Evolutionary conservation across 2,329 filamentous ascomycete species (phyloP).

Genomic region (Xylaria sp.): DNA sequence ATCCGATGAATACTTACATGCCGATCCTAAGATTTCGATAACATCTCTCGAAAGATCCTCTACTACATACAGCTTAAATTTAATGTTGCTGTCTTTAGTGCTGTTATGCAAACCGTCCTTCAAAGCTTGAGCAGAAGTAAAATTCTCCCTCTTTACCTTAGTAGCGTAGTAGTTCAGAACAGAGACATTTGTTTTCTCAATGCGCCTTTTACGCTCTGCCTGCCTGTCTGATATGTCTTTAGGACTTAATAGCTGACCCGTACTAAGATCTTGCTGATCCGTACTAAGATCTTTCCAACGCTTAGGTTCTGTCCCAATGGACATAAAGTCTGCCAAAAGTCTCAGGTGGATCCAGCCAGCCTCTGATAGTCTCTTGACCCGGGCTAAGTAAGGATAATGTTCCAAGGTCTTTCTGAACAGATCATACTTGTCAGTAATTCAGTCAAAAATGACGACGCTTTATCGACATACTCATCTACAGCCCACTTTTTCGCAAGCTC

Average conservation of each 20-base stretch:
- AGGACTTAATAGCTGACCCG: background rate
- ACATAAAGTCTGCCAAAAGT: constrained; percentile 40
- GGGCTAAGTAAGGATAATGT: constrained; percentile 27
- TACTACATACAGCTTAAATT: constrained; percentile 39
- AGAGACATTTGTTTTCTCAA: constrained; percentile 34
- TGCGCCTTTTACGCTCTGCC: constrained; percentile 18
- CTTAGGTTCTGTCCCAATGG: constrained; percentile 38
- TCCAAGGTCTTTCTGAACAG: constrained; percentile 7
- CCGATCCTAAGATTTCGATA: constrained; percentile 38
- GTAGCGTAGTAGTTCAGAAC: constrained; percentile 33
- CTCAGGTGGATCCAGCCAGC: constrained; percentile 36
- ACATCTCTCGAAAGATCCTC: constrained; percentile 41
- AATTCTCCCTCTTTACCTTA: constrained; percentile 18
- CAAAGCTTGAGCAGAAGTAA: constrained; percentile 14
- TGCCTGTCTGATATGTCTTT: constrained; percentile 8
- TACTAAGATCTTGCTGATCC: background rate
- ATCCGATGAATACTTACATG: constrained; percentile 28
- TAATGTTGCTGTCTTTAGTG: constrained; percentile 1
- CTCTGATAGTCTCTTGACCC: constrained; percentile 32
- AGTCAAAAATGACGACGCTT: background rate
- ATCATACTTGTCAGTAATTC: constrained; percentile 3
- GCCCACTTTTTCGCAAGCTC: constrained; percentile 24
- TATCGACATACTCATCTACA: constrained; percentile 22
- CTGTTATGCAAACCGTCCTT: background rate
- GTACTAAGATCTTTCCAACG: constrained; percentile 31